Percentiles rank a stretch among this genome's conserved stretches.
These are phyloP conservation scores for Globisporangium nodosum DNA, from an alignment of 352 stramenopile genomes.

Conservation along the genomic window DNA sequence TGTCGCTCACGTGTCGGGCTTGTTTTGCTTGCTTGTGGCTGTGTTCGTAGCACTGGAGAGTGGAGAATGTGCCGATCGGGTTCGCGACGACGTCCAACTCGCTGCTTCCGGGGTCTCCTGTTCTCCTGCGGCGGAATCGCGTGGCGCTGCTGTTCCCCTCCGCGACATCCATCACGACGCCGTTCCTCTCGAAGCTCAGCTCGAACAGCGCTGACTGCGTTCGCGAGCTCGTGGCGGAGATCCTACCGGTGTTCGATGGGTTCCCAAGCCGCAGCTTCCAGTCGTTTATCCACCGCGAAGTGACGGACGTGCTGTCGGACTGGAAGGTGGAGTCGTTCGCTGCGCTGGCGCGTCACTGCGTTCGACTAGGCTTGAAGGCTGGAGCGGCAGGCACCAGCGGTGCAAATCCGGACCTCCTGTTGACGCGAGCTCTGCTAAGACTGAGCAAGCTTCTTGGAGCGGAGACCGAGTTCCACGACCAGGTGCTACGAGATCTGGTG, in stretches of 20 bases:
- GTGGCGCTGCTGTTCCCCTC: conserved; percentile 63
- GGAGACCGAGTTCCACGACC: conserved; percentile 38
- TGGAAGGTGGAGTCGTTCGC: conserved; percentile 72
- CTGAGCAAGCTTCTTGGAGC: conserved; percentile 54
- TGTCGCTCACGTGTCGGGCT: too few species aligned
- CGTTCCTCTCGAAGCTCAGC: conserved; percentile 34
- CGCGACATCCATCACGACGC: conserved; percentile 37
- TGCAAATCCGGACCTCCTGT: conserved; percentile 29
- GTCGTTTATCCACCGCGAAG: conserved; percentile 54
- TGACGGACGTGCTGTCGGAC: conserved; percentile 42
- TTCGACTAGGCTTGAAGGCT: conserved; percentile 34
- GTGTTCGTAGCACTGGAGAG: conserved; percentile 37
- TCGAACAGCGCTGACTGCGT: conserved; percentile 34
- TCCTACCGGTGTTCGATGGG: conserved; percentile 59
- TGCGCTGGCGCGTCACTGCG: conserved; percentile 52
- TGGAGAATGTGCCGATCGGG: conserved; percentile 62
- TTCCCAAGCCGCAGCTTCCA: conserved; percentile 61
- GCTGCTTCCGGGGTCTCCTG: conserved; percentile 44
- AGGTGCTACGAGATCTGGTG: conserved; percentile 54
- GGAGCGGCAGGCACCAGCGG: conserved; percentile 5
- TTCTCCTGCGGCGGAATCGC: conserved; percentile 64
- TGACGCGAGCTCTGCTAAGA: conserved; percentile 47
- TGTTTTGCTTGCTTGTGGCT: not conserved
- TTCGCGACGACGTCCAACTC: conserved; percentile 44
- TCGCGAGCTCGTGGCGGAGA: conserved; percentile 38